Base-by-base conservation (phyloP, 768 basidiomycete species). In the Chalciporus sphaerocephalus region DNA sequence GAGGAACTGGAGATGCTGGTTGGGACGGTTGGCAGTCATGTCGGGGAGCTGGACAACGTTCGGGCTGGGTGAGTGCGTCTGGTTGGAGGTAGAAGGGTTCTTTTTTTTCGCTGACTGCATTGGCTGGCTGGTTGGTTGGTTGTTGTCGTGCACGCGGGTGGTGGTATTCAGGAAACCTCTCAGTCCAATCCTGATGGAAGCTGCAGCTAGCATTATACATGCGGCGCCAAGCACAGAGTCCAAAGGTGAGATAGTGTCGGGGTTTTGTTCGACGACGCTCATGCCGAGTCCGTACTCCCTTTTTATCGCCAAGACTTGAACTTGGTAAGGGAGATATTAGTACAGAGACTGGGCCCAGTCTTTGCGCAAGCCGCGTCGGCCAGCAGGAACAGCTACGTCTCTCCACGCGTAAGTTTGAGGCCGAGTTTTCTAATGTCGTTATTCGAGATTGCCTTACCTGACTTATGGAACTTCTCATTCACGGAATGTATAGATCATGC, bases 1-100 rank as follows among this genome's bases (percentile, higher is more conserved):
- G 83, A 82, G 61, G 70, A 74, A 21, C 46, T 89, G 48, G 85
- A 81, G 61, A 80, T 80, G 75, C 71, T 84, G 53, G 66, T 87
- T 24, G 80, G 82, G n/a, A 67, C 76, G 17, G 54, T 88, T 16
- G 60, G 83, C 21, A 78, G 80, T 49, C 77, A 76, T 58, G 73
- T 80, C 47, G 62, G 65, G 38, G 83, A 85, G 58, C 52, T 87
- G 32, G 78, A 81, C 30, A 65, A 68, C 46, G 30, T 20, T 35
- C 39, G 42, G 67, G 65, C 76, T 76, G 53, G 49, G 62, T 64
- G 38, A 42, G 51, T 50, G 18, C 6, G 42, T 18, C 17, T 20
- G 21, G 18, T 16, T 11, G 23, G 18, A 16, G 1, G 15, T 13
- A 16, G 0, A 17, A 21, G 20, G 11, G 25, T 33, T 1, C 4